These are phyloP conservation scores for Penicillium odoratum DNA, from an alignment of 495 filamentous ascomycete genomes.

Conservation along the genomic window DNA sequence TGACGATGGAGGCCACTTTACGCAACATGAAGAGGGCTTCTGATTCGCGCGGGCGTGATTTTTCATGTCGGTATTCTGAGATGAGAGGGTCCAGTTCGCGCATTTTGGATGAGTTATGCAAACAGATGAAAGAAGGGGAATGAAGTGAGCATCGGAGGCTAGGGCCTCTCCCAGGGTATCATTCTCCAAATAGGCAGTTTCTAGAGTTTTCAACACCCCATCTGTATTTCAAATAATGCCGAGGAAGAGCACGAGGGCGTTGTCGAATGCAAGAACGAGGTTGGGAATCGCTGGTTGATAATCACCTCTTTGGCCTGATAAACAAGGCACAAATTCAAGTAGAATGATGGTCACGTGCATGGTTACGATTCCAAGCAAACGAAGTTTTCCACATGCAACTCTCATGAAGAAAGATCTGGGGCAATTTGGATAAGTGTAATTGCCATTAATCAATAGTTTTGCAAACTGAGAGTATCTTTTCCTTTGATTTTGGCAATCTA, in stretches of 20 bases:
- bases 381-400: too few species aligned
- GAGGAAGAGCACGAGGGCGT: background rate
- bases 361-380: too few species aligned
- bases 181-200: background rate
- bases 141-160: background rate
- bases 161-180: background rate
- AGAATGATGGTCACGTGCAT: too few species aligned
- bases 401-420: too few species aligned
- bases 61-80: slow-evolving; percentile 76
- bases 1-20: slow-evolving; percentile 86
- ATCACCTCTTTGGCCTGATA: background rate
- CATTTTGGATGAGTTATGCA: slow-evolving; percentile 43
- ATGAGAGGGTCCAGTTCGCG: slow-evolving; percentile 69
- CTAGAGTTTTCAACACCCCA: background rate
- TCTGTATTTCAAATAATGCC: background rate
- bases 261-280: background rate
- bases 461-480: too few species aligned
- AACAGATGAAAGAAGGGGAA: background rate
- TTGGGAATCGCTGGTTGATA: background rate
- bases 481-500: too few species aligned
- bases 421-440: too few species aligned
- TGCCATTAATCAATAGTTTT: too few species aligned
- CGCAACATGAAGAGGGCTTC: slow-evolving; percentile 82
- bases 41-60: slow-evolving; percentile 64
- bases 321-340: background rate